Evolutionary conservation across 176 grass and related monocot genomes (phyloP).

Genomic region (Oryza rufipogon): DNA sequence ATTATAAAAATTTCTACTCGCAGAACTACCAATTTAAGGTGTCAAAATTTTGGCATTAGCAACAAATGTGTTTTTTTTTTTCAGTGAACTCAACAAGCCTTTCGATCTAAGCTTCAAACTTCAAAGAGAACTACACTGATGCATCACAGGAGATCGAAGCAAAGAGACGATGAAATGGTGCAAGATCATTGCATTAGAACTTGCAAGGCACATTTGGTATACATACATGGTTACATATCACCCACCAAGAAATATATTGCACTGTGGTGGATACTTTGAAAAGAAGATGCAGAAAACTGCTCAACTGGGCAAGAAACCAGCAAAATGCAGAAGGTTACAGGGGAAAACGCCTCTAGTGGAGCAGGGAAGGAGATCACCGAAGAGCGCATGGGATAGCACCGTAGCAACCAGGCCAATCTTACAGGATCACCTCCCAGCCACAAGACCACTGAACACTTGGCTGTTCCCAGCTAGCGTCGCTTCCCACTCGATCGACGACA

Average conservation of each 20-base stretch:
- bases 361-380: slow-evolving; percentile 4
- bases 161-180: not conserved
- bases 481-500: slow-evolving; percentile 96
- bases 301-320: slow-evolving; percentile 45
- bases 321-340: slow-evolving; percentile 9
- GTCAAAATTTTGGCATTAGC: too few species aligned
- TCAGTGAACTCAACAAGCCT: too few species aligned
- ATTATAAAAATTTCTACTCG: too few species aligned
- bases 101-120: not conserved
- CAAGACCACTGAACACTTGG: slow-evolving; percentile 97
- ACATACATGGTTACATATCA: slow-evolving; percentile 44
- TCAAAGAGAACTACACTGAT: too few species aligned
- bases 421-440: slow-evolving; percentile 79
- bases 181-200: slow-evolving; percentile 23
- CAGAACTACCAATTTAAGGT: too few species aligned
- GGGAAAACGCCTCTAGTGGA: slow-evolving; percentile 4
- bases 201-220: slow-evolving; percentile 29
- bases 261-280: slow-evolving; percentile 18
- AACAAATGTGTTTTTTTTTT: too few species aligned
- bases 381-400: slow-evolving; percentile 9
- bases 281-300: slow-evolving; percentile 14
- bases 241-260: slow-evolving; percentile 29
- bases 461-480: slow-evolving; percentile 82
- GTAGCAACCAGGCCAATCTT: not conserved
- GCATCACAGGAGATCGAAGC: not conserved